phyloP scores from a whole-genome alignment of 306 rosid species.

The Astragalus membranaceus region DNA sequence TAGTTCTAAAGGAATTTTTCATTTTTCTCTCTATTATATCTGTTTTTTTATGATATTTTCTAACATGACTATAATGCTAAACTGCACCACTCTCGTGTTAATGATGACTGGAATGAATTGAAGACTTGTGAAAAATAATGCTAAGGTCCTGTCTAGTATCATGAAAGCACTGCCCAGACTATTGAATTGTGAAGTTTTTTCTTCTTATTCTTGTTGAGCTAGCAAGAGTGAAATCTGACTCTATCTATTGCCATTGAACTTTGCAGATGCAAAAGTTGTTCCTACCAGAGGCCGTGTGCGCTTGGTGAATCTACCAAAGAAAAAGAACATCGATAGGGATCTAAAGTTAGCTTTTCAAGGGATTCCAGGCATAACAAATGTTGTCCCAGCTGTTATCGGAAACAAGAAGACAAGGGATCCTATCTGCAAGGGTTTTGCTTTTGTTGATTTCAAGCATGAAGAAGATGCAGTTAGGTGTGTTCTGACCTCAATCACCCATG shows the following conservation, averaged over 20 bases:
- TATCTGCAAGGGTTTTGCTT: conserved; percentile 81
- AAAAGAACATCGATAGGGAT: conserved; percentile 72
- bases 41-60: neutral
- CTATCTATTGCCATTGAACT: conserved; percentile 9
- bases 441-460: conserved; percentile 63
- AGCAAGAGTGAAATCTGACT: conserved; percentile 1
- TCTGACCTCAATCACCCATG: neutral
- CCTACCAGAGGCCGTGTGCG: conserved; percentile 46
- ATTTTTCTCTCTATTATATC: neutral
- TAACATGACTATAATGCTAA: neutral
- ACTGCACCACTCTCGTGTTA: neutral
- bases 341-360: conserved; percentile 58
- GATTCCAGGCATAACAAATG: conserved; percentile 52
- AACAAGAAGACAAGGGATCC: conserved; percentile 96
- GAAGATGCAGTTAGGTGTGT: conserved; percentile 67
- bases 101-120: conserved; percentile 13
- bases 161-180: neutral
- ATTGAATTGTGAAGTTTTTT: neutral
- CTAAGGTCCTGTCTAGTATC: neutral
- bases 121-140: neutral
- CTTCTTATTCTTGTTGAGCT: conserved; percentile 13
- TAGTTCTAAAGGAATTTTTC: neutral
- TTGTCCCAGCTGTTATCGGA: conserved; percentile 63
- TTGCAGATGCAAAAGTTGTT: conserved; percentile 43
- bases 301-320: conserved; percentile 68